Evolutionary conservation across 164 flowering plant species (phyloP), one percentile per base, ranked within the genome.

Genomic region (Aristolochia fimbriata): DNA sequence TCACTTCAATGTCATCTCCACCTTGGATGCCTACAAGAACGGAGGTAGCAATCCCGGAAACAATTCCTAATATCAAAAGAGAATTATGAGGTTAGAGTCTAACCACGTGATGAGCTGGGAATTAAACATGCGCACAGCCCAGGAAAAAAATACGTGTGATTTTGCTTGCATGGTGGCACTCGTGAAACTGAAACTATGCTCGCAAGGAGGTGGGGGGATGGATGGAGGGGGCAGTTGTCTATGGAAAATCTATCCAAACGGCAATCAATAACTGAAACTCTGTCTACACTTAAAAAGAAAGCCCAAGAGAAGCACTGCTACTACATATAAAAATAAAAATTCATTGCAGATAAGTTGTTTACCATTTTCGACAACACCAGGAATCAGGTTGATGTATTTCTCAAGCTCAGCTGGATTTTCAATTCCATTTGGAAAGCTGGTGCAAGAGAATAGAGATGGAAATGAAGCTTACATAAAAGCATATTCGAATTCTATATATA

Each of bases 321-420:
- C 20, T 31, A 31, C 7, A 31, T 7, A 31, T 7, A 31, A 31
- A 7, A 31, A n/a, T n/a, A n/a, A n/a, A n/a, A n/a, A n/a, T n/a
- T n/a, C n/a, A n/a, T n/a, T n/a, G n/a, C n/a, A n/a, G 3, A 31
- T 31, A 31, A 31, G 37, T 51, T 23, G 6, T 33, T 59, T 54
- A 69, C 72, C 72, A 64, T 64, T 69, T 57, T 69, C 68, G 41
- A 69, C 68, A 7, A 69, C 68, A 6, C 72, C 68, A 30, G 72
- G 72, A 60, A 69, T 69, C 68, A 64, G 54, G 24, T 69, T 69
- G 65, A 69, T 64, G 62, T 56, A 56, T 57, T 59, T 69, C 68
- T 69, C 72, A 10, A 69, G 68, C 16, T 69, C 68, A 10, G 61
- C 53, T 50, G 72, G 72, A 43, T 69, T 57, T 51, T 48, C 65